These are phyloP conservation scores for Botrytis fragariae DNA, from an alignment of 2,329 filamentous ascomycete genomes.

Conservation along the genomic window DNA sequence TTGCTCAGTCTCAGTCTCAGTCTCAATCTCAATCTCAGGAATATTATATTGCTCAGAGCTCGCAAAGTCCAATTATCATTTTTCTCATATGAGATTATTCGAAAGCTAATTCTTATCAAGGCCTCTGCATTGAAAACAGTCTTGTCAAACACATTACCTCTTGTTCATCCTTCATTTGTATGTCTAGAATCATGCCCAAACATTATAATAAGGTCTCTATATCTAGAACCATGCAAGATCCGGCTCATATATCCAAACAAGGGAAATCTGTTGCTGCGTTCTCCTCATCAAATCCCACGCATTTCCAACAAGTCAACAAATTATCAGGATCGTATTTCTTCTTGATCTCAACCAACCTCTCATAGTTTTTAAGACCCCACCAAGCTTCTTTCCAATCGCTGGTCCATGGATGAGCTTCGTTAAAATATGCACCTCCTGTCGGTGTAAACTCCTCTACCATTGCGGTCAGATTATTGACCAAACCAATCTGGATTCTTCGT, in stretches of 20 bases:
- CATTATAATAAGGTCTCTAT: neutral
- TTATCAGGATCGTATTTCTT: slow-evolving; percentile 28
- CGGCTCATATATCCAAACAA: slow-evolving; percentile 9
- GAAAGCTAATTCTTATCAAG: neutral
- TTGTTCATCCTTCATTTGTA: neutral
- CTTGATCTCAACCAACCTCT: slow-evolving; percentile 26
- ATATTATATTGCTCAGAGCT: neutral
- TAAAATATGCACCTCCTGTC: slow-evolving; percentile 25
- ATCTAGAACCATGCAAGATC: neutral
- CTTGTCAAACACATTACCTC: neutral
- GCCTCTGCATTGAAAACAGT: neutral
- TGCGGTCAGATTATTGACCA: slow-evolving; percentile 2
- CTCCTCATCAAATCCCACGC: slow-evolving; percentile 26
- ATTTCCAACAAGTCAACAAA: slow-evolving; percentile 29
- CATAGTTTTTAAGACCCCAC: slow-evolving; percentile 26
- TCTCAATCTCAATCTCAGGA: neutral
- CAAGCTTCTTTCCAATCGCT: slow-evolving; percentile 25
- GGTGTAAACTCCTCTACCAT: slow-evolving; percentile 19
- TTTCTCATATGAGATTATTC: neutral
- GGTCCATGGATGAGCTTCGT: slow-evolving; percentile 26
- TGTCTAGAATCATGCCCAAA: neutral
- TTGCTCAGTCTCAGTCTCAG: neutral
- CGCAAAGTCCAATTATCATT: neutral
- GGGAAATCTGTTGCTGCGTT: slow-evolving; percentile 19
- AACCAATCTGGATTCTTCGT: slow-evolving; percentile 2